phyloP scores from a whole-genome alignment of 805 yeast genomes.

The Clavispora santaluciae region DNA sequence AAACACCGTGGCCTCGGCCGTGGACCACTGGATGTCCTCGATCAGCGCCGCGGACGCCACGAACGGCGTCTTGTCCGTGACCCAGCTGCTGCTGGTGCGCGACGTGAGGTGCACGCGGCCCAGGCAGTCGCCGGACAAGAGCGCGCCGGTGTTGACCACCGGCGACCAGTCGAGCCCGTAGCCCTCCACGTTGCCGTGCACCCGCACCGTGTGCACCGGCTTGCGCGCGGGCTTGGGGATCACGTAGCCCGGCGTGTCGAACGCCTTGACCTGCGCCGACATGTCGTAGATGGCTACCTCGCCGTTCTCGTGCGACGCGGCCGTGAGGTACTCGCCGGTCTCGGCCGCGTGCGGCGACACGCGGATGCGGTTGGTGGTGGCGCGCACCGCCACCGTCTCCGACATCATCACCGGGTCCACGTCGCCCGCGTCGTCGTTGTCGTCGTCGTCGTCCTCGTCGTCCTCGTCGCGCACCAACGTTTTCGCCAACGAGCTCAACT shows the following conservation, averaged over 20 bases:
- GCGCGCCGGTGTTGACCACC: conserved; percentile 66
- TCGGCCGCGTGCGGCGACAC: conserved; percentile 70
- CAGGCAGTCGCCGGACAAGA: conserved; percentile 82
- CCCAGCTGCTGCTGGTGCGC: conserved; percentile 75
- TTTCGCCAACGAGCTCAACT: conserved; percentile 74
- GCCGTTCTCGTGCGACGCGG: conserved; percentile 85
- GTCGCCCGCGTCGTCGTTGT: conserved; percentile 62
- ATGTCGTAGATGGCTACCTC: conserved; percentile 84
- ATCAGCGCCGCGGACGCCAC: conserved; percentile 67
- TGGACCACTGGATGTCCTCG: conserved; percentile 97
- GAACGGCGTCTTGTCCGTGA: conserved; percentile 80
- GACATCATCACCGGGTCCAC: conserved; percentile 84
- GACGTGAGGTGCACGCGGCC: conserved; percentile 80
- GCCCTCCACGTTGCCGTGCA: conserved; percentile 95
- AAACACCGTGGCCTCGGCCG: conserved; percentile 85
- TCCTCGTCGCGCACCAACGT: conserved; percentile 84
- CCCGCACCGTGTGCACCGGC: conserved; percentile 76
- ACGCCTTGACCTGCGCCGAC: conserved; percentile 71
- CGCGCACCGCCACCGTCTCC: conserved; percentile 68
- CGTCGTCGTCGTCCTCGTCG: conserved; percentile 68
- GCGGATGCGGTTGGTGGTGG: conserved; percentile 86
- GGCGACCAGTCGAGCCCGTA: conserved; percentile 98
- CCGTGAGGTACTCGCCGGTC: conserved; percentile 80
- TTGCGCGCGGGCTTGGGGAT: conserved; percentile 73
- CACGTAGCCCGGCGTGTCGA: conserved; percentile 81